phyloP scores from a whole-genome alignment of 2,329 filamentous ascomycete species.

The Talaromyces rugulosus region DNA sequence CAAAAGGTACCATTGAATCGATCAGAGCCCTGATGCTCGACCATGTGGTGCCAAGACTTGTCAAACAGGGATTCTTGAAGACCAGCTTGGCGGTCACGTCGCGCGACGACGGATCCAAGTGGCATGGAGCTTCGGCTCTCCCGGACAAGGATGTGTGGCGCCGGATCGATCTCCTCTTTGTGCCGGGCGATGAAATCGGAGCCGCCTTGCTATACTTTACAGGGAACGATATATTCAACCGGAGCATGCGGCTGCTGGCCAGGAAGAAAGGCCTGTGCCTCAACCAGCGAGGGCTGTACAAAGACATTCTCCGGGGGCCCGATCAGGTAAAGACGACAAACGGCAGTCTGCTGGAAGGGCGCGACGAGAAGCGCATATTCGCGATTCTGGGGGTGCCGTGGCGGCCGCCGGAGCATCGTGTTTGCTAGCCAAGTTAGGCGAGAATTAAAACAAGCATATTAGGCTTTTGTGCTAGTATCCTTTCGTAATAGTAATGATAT shows the following conservation, averaged over 20 bases:
- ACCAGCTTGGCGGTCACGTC: conserved; percentile 59
- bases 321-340: conserved; percentile 59
- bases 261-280: conserved; percentile 76
- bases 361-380: conserved; percentile 75
- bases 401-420: conserved; percentile 70
- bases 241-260: conserved; percentile 75
- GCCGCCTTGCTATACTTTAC: conserved; percentile 93
- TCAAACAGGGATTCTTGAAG: conserved; percentile 61
- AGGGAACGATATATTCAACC: conserved; percentile 90
- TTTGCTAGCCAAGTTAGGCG: conserved; percentile 53
- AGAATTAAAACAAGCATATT: neutral
- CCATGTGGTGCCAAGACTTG: conserved; percentile 60
- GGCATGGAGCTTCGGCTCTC: conserved; percentile 79
- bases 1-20: conserved; percentile 52
- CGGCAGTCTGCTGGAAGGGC: conserved; percentile 68
- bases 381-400: conserved; percentile 77
- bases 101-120: conserved; percentile 66
- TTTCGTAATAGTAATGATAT: neutral
- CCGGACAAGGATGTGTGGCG: conserved; percentile 63
- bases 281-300: conserved; percentile 78
- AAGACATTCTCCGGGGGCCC: conserved; percentile 60
- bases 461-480: neutral
- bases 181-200: conserved; percentile 73
- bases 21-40: conserved; percentile 61
- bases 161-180: conserved; percentile 78